Evolutionary conservation across 2,329 filamentous ascomycete genomes (phyloP).

Genomic region (Calonectria ilicicola): DNA sequence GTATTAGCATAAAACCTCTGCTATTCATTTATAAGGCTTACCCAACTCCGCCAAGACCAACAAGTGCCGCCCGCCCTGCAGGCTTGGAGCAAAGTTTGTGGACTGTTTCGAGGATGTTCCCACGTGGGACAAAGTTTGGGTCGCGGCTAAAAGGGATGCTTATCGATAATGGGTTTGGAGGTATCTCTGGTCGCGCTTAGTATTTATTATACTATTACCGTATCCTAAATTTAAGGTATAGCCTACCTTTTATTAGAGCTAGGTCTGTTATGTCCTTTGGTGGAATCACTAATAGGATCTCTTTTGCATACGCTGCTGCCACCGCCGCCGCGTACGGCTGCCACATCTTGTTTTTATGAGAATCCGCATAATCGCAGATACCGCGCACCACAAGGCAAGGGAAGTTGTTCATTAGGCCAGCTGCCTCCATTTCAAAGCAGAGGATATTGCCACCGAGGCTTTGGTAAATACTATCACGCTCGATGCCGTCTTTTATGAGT

Average conservation of each 20-base stretch:
- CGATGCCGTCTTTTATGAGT: no score
- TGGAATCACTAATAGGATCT: neutral
- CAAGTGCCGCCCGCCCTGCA: constrained; percentile 40
- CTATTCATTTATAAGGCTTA: neutral
- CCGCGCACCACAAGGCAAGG: constrained; percentile 51
- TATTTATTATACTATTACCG: no score
- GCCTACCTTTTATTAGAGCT: no score
- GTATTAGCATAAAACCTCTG: neutral
- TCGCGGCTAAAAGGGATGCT: constrained; percentile 45
- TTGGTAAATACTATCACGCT: no score
- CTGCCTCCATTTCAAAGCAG: constrained; percentile 42
- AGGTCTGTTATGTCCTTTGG: neutral
- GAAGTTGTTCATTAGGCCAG: neutral
- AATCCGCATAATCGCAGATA: constrained; percentile 55
- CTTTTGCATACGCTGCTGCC: constrained; percentile 45
- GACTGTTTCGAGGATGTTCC: constrained; percentile 40
- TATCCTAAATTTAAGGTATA: no score
- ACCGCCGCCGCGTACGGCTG: constrained; percentile 49
- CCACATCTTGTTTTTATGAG: constrained; percentile 53
- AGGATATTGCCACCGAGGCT: neutral
- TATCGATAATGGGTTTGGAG: neutral
- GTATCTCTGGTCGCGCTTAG: neutral
- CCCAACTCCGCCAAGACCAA: constrained; percentile 48
- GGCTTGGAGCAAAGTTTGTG: constrained; percentile 33
- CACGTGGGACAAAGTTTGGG: constrained; percentile 43